Evolutionary conservation across 441 rosid genomes (phyloP).

Genomic region (Viola pubescens): DNA sequence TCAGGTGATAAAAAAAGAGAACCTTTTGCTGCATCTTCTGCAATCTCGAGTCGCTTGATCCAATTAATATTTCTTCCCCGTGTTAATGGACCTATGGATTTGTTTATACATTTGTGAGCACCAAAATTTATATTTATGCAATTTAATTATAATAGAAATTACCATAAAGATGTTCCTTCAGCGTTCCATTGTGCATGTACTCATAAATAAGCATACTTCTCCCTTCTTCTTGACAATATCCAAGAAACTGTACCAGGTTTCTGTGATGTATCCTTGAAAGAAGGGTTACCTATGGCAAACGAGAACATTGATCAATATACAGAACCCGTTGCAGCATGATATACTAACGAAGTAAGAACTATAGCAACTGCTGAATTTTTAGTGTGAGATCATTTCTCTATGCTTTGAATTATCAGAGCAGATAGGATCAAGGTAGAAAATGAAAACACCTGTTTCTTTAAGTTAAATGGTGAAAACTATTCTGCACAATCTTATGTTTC

Average conservation of each 20-base stretch:
- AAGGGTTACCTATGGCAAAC: conserved; percentile 58
- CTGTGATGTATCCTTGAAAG: conserved; percentile 98
- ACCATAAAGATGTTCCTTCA: conserved; percentile 96
- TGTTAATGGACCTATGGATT: conserved; percentile 45
- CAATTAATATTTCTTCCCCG: conserved; percentile 57
- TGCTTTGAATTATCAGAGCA: too few species aligned
- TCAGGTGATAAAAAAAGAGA: background rate
- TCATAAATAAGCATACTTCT: conserved; percentile 82
- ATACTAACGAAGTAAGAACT: background rate
- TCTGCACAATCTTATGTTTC: too few species aligned
- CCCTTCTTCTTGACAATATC: conserved; percentile 92
- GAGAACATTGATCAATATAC: background rate
- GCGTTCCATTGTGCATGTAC: conserved; percentile 93
- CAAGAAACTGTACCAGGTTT: conserved; percentile 91
- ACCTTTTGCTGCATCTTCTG: conserved; percentile 98
- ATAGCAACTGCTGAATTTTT: background rate
- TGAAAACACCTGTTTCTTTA: background rate
- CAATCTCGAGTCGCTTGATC: conserved; percentile 93
- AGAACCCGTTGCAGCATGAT: background rate
- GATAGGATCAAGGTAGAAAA: background rate
- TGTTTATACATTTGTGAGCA: conserved; percentile 12
- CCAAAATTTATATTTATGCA: conserved; percentile 6
- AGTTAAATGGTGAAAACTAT: background rate
- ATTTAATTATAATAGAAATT: conserved; percentile 17
- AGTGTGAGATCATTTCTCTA: background rate